Percentiles rank a stretch among this genome's conserved stretches.
Evolutionary conservation across 2,329 filamentous ascomycete species (phyloP).

Genomic region (Rutstroemia sp.): DNA sequence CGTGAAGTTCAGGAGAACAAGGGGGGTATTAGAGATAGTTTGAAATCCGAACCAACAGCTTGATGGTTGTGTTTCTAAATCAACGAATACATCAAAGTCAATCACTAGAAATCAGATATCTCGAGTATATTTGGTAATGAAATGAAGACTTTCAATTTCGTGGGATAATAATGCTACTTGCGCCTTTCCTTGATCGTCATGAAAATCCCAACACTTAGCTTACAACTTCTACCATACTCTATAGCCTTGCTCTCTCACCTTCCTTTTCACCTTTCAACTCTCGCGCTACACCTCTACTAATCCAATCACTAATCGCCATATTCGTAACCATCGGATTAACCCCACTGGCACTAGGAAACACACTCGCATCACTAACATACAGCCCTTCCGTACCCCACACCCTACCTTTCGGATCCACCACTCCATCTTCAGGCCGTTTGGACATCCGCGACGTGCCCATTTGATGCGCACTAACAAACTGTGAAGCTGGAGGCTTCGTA

Average conservation of each 20-base stretch:
- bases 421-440: constrained; percentile 38
- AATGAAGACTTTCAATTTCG: no score
- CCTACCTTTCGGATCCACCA: constrained; percentile 49
- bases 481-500: constrained; percentile 16
- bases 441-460: constrained; percentile 76
- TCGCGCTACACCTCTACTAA: constrained; percentile 48
- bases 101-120: no score
- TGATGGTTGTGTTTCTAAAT: no score
- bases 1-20: no score
- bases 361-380: constrained; percentile 67
- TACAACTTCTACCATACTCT: not conserved
- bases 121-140: no score
- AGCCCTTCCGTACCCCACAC: constrained; percentile 61
- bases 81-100: no score
- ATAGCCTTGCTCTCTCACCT: constrained; percentile 11
- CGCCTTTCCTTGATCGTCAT: no score
- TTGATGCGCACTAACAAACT: constrained; percentile 68
- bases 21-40: no score
- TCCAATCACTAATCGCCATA: constrained; percentile 64
- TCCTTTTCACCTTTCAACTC: constrained; percentile 31
- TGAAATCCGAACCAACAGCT: no score
- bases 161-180: no score
- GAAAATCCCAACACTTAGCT: not conserved
- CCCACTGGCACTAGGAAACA: constrained; percentile 69
- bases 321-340: constrained; percentile 77